phyloP scores from a whole-genome alignment of 441 rosid genomes.

The Gossypium gossypioides region DNA sequence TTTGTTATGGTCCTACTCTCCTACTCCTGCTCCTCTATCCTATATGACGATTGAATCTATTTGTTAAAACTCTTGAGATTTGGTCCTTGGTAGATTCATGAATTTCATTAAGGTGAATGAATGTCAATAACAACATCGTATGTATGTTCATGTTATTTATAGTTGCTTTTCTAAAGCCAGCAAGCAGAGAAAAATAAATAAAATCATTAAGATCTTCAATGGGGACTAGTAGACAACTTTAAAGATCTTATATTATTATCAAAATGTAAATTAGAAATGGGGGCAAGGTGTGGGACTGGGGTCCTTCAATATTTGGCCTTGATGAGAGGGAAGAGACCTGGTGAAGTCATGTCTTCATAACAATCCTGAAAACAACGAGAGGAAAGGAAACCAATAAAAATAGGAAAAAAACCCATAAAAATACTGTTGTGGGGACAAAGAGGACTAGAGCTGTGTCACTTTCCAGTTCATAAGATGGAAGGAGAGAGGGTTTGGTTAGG shows the following conservation, averaged over 20 bases:
- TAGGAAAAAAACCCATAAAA: background rate
- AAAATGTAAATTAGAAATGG: background rate
- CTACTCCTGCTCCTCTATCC: background rate
- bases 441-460: conserved; percentile 18
- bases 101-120: background rate
- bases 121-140: background rate
- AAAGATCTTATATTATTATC: background rate
- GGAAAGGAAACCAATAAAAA: background rate
- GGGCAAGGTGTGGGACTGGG: conserved; percentile 11
- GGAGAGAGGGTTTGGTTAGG: background rate
- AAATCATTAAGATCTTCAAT: background rate
- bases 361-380: background rate
- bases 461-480: conserved; percentile 3
- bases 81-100: background rate
- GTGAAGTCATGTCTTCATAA: conserved; percentile 4
- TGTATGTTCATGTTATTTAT: background rate
- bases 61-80: background rate
- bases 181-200: no score
- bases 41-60: background rate
- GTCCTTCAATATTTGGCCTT: background rate
- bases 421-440: background rate
- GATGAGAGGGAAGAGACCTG: background rate
- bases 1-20: background rate
- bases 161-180: background rate
- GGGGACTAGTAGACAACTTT: background rate